phyloP scores from a whole-genome alignment of 2,329 filamentous ascomycete species.

The Cytospora mali region DNA sequence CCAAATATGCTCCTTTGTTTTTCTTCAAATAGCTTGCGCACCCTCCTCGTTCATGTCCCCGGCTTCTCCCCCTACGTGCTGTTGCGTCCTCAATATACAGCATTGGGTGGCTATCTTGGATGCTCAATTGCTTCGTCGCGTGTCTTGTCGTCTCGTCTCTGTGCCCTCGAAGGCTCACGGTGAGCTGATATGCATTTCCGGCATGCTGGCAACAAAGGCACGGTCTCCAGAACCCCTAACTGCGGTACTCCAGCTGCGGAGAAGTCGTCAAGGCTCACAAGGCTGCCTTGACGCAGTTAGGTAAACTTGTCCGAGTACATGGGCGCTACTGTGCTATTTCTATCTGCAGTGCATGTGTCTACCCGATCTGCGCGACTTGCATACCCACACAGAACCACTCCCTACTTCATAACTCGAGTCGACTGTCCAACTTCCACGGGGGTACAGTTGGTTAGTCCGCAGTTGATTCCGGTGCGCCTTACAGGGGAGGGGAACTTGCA shows the following conservation, averaged over 20 bases:
- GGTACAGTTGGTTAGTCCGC: background rate
- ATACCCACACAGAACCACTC: constrained; percentile 8
- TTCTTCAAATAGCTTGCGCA: background rate
- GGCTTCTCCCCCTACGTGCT: background rate
- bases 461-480: constrained; percentile 9
- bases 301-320: constrained; percentile 17
- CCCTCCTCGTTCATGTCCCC: background rate
- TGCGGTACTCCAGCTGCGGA: background rate
- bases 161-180: background rate
- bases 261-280: background rate
- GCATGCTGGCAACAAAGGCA: background rate
- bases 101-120: background rate
- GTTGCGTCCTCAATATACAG: background rate
- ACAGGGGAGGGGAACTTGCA: constrained; percentile 14
- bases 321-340: constrained; percentile 21
- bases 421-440: constrained; percentile 11
- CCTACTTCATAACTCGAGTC: constrained; percentile 8
- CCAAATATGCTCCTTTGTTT: background rate
- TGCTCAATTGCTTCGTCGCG: background rate
- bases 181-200: background rate
- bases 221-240: background rate
- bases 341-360: constrained; percentile 20
- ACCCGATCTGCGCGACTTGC: constrained; percentile 16
- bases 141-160: background rate
- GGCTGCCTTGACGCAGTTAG: constrained; percentile 14